Evolutionary conservation across 2,329 filamentous ascomycete species (phyloP).

Genomic region (Xylariales sp.): DNA sequence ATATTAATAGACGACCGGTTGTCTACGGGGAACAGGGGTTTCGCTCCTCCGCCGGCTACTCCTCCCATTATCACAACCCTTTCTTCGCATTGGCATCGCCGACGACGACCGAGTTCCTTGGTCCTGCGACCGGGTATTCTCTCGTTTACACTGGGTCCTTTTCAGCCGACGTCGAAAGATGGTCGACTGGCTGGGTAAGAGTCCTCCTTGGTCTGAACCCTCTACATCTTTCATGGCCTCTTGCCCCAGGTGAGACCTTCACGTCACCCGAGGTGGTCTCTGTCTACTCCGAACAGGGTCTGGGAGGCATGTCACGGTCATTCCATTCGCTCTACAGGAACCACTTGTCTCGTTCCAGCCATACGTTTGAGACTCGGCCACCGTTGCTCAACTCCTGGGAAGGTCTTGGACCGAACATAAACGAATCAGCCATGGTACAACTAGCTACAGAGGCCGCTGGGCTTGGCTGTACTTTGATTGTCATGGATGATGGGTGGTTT

Average conservation of each 20-base stretch:
- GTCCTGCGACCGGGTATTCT: constrained; percentile 61
- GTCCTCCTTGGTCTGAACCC: constrained; percentile 58
- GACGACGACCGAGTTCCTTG: constrained; percentile 53
- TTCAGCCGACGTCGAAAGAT: constrained; percentile 55
- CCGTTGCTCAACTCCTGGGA: constrained; percentile 64
- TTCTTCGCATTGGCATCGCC: constrained; percentile 55
- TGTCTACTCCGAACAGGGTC: constrained; percentile 53
- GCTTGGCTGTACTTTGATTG: constrained; percentile 58
- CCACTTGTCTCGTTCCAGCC: constrained; percentile 54
- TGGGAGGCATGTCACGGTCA: constrained; percentile 58
- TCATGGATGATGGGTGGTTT: constrained; percentile 66
- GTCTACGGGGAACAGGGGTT: constrained; percentile 49
- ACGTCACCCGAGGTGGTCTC: constrained; percentile 59
- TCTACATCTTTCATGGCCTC: constrained; percentile 52
- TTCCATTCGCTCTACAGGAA: constrained; percentile 59
- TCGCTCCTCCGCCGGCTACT: constrained; percentile 54
- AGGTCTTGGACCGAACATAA: constrained; percentile 54
- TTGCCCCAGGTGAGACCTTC: constrained; percentile 52
- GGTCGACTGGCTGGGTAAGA: constrained; percentile 57
- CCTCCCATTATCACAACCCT: constrained; percentile 60
- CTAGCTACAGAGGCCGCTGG: constrained; percentile 53
- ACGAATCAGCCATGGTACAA: constrained; percentile 49
- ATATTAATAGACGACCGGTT: constrained; percentile 48
- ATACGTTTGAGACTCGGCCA: constrained; percentile 46
- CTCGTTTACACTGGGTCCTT: constrained; percentile 63